Base-by-base conservation (phyloP, 1,284 basidiomycete species). In the Puccinia novopanici region DNA sequence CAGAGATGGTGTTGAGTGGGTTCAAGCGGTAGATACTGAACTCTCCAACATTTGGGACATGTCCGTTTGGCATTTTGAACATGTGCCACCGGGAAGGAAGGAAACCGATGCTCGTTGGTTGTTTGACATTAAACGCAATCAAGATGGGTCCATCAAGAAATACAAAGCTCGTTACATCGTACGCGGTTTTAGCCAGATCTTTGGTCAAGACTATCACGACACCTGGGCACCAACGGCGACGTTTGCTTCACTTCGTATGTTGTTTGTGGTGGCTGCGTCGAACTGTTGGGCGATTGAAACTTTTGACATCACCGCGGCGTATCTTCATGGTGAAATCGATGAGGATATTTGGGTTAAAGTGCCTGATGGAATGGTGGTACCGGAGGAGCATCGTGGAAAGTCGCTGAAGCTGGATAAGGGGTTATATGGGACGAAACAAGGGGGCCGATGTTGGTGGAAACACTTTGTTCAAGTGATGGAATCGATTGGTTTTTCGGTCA, bases 381-480 rank as follows among this genome's bases (percentile, higher is more conserved):
- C 52, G 24, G 42, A 50, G 13, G 67, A 70, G 15, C 67, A 70
- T 30, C 19, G 34, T 12, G 75, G 61, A 8, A 57, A 40, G 17
- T 50, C 17, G 1, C 30, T 57, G 13, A 45, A 61, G 42, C 42
- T 75, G 37, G 34, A 50, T 34, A 75, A 75, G 42, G 74, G 52
- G 1, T 19, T 75, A 0, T 75, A 75, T 27, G 57, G 74, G 13
- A 75, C 74, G 1, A 75, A 75, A n/a, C 57, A 75, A 22, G 74
- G 55, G 1, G 34, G 57, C 2, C n/a, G 30, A 3, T 75, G 74
- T n/a, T 75, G 54, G 74, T 75, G 74, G 74, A 75, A 75, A 37
- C 48, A 45, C 22, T 59, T 63, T 37, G 59, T 42, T 2, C 27
- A 24, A n/a, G 57, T 52, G 5, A 70, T 70, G 67, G 27, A 70